A percentile compares a stretch with the other conserved stretches of the same genome.
Conservation (phyloP, 2,329 filamentous ascomycete species). For the Calonectria hongkongensis region DNA sequence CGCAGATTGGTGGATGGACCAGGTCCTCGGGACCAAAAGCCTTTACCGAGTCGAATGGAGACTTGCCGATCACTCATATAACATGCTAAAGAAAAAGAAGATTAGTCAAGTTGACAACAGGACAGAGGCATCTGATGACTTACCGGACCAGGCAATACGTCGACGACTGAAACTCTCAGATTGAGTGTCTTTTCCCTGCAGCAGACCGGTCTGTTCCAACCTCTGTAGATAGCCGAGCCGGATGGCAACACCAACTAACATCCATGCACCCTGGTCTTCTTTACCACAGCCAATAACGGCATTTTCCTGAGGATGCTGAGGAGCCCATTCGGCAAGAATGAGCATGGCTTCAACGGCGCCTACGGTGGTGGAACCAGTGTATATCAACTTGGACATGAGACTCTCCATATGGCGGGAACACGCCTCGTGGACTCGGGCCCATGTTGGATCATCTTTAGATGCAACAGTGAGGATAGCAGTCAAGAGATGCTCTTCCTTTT, state of each 20-base stretch:
- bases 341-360: conserved; percentile 83
- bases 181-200: conserved; percentile 75
- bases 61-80: conserved; percentile 81
- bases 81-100: conserved; percentile 64
- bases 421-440: conserved; percentile 77
- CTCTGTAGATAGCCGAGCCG: conserved; percentile 82
- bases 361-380: conserved; percentile 79
- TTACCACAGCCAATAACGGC: conserved; percentile 81
- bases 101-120: not conserved
- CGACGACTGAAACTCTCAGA: conserved; percentile 77
- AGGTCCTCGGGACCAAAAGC: conserved; percentile 84
- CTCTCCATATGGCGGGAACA: conserved; percentile 83
- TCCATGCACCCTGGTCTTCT: conserved; percentile 85
- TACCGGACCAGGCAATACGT: conserved; percentile 79
- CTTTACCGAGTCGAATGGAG: conserved; percentile 81
- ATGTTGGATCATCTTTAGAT: conserved; percentile 81
- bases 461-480: conserved; percentile 83
- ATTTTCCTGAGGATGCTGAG: conserved; percentile 77
- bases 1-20: conserved; percentile 79
- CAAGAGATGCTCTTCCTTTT: conserved; percentile 79
- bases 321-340: conserved; percentile 83
- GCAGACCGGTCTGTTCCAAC: conserved; percentile 81
- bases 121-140: conserved; percentile 15
- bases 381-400: conserved; percentile 79
- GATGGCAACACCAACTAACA: conserved; percentile 83